A percentile compares a stretch with the other conserved stretches of the same genome.
Evolutionary conservation across 257 asterid genomes (phyloP).

Genomic region (Capsicum chinense): DNA sequence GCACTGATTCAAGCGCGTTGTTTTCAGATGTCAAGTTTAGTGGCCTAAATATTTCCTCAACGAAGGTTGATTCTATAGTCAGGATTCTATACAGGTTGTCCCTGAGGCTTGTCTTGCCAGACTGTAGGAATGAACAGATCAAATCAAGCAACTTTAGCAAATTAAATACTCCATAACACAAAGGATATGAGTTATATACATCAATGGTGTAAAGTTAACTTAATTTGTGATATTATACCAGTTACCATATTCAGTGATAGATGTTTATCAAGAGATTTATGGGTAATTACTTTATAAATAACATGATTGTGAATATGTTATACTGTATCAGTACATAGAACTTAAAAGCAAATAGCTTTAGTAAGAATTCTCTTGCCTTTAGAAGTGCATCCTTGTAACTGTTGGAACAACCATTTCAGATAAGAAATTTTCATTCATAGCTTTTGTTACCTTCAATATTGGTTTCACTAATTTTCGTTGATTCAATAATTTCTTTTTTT

Average conservation of each 20-base stretch:
- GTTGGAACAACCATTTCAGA: slow-evolving; percentile 76
- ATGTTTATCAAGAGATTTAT: too few species aligned
- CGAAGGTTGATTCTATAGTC: slow-evolving; percentile 47
- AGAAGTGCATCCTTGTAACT: slow-evolving; percentile 66
- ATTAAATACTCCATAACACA: neutral
- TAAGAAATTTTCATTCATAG: slow-evolving; percentile 59
- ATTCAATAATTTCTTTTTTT: slow-evolving; percentile 67
- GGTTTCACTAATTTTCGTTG: slow-evolving; percentile 72
- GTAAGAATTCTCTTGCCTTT: slow-evolving; percentile 50
- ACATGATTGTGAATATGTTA: too few species aligned
- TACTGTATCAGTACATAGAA: neutral
- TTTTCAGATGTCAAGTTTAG: slow-evolving; percentile 73
- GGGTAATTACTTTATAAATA: too few species aligned
- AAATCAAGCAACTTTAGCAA: slow-evolving; percentile 6
- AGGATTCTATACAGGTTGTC: slow-evolving; percentile 69
- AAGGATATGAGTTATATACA: neutral
- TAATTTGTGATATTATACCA: neutral
- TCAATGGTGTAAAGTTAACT: neutral
- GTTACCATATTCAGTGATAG: too few species aligned
- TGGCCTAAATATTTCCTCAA: slow-evolving; percentile 56
- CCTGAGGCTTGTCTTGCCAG: slow-evolving; percentile 74
- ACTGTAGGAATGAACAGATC: slow-evolving; percentile 45
- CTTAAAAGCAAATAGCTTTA: neutral
- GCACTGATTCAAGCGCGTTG: slow-evolving; percentile 51
- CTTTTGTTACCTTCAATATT: slow-evolving; percentile 47